Conservation (phyloP, 108 stramenopile species). For the Seminavis robusta region DNA sequence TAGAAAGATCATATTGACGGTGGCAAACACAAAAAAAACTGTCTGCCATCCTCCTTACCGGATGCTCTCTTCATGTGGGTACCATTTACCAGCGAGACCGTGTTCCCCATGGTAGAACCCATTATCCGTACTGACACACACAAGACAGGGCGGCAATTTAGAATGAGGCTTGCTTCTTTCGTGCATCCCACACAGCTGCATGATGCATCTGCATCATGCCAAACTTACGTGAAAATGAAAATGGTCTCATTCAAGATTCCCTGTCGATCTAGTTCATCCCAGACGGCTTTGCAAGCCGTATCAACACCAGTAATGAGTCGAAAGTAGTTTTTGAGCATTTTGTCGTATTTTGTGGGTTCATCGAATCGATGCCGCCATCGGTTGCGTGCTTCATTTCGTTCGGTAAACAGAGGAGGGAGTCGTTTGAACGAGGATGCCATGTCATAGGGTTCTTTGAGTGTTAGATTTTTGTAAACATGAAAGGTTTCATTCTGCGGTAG, state of each 20-base stretch:
- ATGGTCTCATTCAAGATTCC: conserved; percentile 57
- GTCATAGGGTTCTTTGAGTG: conserved; percentile 40
- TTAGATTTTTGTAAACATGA: conserved; percentile 47
- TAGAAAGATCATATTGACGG: too few species aligned
- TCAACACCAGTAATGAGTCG: conserved; percentile 80
- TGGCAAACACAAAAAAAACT: too few species aligned
- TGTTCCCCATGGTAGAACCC: conserved; percentile 66
- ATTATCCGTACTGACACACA: conserved; percentile 50
- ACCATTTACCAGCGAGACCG: conserved; percentile 58
- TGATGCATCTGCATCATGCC: conserved; percentile 50
- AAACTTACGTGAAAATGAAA: conserved; percentile 79
- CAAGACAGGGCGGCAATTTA: too few species aligned
- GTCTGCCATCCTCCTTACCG: too few species aligned
- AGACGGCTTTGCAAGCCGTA: conserved; percentile 50
- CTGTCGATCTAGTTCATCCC: conserved; percentile 51
- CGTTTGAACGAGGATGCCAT: conserved; percentile 13
- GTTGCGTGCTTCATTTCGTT: conserved; percentile 63
- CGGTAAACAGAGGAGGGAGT: conserved; percentile 29
- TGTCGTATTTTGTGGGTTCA: conserved; percentile 54
- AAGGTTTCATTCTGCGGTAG: conserved; percentile 49
- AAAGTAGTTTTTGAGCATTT: conserved; percentile 61
- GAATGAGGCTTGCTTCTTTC: conserved; percentile 4
- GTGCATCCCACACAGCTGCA: conserved; percentile 27
- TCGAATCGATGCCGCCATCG: conserved; percentile 68
- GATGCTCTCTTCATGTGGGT: conserved; percentile 74